Conservation (phyloP, 495 filamentous ascomycete species). For the Tuber microsphaerosporum region DNA sequence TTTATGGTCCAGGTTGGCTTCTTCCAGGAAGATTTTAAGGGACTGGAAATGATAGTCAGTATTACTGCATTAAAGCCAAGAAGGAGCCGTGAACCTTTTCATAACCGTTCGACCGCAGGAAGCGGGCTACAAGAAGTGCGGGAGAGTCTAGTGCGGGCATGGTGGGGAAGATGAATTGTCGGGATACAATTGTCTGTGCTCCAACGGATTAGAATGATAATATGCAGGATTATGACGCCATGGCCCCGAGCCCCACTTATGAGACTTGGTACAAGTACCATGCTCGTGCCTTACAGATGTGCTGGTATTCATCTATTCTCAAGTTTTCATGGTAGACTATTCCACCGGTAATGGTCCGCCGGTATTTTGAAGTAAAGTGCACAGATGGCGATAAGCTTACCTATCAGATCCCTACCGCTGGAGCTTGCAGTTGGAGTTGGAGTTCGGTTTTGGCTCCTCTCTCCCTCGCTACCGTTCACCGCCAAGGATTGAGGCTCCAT, state of each 20-base stretch:
- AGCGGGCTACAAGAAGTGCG: constrained; percentile 55
- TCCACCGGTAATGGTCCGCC: neutral
- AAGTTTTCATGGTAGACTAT: neutral
- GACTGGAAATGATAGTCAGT: constrained; percentile 44
- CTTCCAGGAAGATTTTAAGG: constrained; percentile 54
- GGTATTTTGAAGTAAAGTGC: neutral
- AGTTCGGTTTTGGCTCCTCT: neutral
- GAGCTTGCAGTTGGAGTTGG: neutral
- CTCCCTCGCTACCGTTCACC: neutral
- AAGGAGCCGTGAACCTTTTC: constrained; percentile 44
- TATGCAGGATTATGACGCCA: neutral
- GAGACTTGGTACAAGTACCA: neutral
- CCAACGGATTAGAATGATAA: neutral
- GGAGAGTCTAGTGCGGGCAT: constrained; percentile 49
- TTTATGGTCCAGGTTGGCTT: constrained; percentile 52
- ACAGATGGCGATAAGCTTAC: neutral
- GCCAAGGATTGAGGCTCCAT: neutral
- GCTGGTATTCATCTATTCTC: neutral
- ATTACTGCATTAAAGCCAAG: neutral
- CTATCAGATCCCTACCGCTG: neutral
- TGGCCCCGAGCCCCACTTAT: neutral
- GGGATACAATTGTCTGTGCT: neutral
- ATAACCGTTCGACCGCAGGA: constrained; percentile 56
- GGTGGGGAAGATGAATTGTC: neutral
- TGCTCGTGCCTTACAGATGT: neutral